Evolutionary conservation across 106 monocot genomes (phyloP), one percentile per base, ranked within the genome.

Genomic region (Allium cepa): DNA sequence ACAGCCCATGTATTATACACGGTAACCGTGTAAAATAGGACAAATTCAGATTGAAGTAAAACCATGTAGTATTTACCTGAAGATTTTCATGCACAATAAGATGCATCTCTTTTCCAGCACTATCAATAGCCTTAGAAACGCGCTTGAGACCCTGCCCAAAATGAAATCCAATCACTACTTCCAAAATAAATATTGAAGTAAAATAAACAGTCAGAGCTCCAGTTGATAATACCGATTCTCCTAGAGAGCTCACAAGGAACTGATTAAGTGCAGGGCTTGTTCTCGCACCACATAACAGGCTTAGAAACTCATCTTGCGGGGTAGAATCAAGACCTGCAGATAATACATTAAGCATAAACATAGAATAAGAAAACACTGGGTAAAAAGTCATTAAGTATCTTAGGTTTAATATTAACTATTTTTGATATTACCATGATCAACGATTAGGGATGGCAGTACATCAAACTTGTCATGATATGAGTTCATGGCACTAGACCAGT

Each of bases 201-300:
- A 12, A 16, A 67, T 22, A 15, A 47, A 36, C 36, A 36, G 36
- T 36, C 36, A 36, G 36, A 53, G 15, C 26, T 8, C 56, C 59
- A 45, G 66, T 7, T 75, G 53, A 64, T 49, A 13, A 22, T 93
- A 99, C 99, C 82, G 71, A 60, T 99, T 99, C 99, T 64, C 93
- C 93, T 69, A 99, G 90, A 69, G 90, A 82, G 66, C 81, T 93
- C 50, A 90, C 87, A 56, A 99, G 76, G 83, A 99, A 99, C 66
- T 99, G 99, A 64, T 99, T 92, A 69, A 99, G 99, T 59, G 99
- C 77, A 16, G 89, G 90, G 68, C 93, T 99, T 51, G 84, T 85
- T 27, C 90, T 77, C 64, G 87, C 78, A 10, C 99, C 99, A 79
- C 76, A 79, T 62, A 93, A 67, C 73, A 99, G 87, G 75, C 93